Conservation (phyloP, 805 yeast genomes). For the Priceomyces melissophilus region DNA sequence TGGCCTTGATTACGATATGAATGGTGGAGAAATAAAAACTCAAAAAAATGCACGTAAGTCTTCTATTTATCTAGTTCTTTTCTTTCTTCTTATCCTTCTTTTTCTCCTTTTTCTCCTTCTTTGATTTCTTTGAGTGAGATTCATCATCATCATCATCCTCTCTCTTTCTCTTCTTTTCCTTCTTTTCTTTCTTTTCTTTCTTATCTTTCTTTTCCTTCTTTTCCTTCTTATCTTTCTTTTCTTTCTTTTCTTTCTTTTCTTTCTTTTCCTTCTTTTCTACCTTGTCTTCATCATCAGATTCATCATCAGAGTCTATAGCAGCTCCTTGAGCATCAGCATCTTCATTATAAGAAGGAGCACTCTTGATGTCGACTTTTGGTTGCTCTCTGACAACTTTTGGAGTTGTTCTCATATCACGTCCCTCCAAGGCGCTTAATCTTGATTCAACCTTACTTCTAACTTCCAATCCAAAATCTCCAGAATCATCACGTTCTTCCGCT, state of each 20-base stretch:
- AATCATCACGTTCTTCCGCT: slow-evolving; percentile 94
- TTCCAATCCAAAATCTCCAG: slow-evolving; percentile 88
- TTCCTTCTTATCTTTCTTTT: slow-evolving; percentile 20
- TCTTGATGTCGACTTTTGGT: slow-evolving; percentile 81
- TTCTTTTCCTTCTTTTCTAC: slow-evolving; percentile 27
- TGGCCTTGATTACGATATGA: slow-evolving; percentile 1
- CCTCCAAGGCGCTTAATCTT: slow-evolving; percentile 92
- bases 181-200: slow-evolving; percentile 21
- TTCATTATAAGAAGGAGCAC: slow-evolving; percentile 85
- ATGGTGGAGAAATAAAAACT: slow-evolving; percentile 3
- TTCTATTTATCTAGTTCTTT: slow-evolving; percentile 27
- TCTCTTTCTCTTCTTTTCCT: slow-evolving; percentile 25
- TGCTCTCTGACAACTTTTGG: slow-evolving; percentile 78
- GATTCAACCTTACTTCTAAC: slow-evolving; percentile 92
- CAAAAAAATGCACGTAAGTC: slow-evolving; percentile 7
- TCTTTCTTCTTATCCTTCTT: slow-evolving; percentile 21
- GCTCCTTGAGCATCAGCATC: slow-evolving; percentile 79
- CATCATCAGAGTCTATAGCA: slow-evolving; percentile 29
- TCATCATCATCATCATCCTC: slow-evolving; percentile 7
- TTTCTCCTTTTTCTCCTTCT: slow-evolving; percentile 28
- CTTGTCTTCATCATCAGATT: slow-evolving; percentile 30
- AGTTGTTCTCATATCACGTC: slow-evolving; percentile 91
- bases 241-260: slow-evolving; percentile 25
- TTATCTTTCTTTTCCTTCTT: slow-evolving; percentile 26
- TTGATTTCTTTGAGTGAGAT: slow-evolving; percentile 18